phyloP scores from a whole-genome alignment of 2,329 filamentous ascomycete species.

The Aspergillus sp. region DNA sequence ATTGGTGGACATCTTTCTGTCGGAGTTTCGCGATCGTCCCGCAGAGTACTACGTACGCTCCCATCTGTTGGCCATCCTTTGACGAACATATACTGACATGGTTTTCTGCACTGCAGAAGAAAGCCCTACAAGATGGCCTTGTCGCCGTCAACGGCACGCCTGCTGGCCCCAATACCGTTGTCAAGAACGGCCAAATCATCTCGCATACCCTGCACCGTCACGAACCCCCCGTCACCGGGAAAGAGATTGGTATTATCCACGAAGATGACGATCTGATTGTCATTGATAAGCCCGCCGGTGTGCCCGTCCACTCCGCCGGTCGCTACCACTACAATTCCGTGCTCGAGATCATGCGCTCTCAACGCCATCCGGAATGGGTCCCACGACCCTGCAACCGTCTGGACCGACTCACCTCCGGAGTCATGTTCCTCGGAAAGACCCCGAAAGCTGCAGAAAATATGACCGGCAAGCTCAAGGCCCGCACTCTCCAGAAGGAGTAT shows the following conservation, averaged over 20 bases:
- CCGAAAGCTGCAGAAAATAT: conserved; percentile 76
- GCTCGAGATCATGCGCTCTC: conserved; percentile 86
- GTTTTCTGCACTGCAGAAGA: conserved; percentile 49
- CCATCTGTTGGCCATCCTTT: not conserved
- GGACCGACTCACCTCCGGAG: conserved; percentile 87
- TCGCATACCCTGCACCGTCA: conserved; percentile 94
- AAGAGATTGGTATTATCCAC: conserved; percentile 78
- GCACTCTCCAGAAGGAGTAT: conserved; percentile 93
- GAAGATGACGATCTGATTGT: conserved; percentile 93
- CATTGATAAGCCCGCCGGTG: conserved; percentile 93
- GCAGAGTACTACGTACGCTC: conserved; percentile 75
- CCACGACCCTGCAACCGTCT: conserved; percentile 85
- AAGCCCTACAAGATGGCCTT: conserved; percentile 76
- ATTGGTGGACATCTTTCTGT: conserved; percentile 82
- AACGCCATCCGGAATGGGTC: conserved; percentile 61
- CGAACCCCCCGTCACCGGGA: conserved; percentile 85
- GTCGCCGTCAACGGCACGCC: conserved; percentile 81
- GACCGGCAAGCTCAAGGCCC: conserved; percentile 71
- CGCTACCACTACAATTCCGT: conserved; percentile 96
- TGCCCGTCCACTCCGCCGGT: conserved; percentile 93
- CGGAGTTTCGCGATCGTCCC: conserved; percentile 88
- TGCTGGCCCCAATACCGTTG: conserved; percentile 63
- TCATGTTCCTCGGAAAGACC: conserved; percentile 97
- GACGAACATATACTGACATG: conserved; percentile 4
- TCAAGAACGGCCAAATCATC: conserved; percentile 88